Conservation (phyloP, 116 monocot species). For the Dioscorea cayenensis region DNA sequence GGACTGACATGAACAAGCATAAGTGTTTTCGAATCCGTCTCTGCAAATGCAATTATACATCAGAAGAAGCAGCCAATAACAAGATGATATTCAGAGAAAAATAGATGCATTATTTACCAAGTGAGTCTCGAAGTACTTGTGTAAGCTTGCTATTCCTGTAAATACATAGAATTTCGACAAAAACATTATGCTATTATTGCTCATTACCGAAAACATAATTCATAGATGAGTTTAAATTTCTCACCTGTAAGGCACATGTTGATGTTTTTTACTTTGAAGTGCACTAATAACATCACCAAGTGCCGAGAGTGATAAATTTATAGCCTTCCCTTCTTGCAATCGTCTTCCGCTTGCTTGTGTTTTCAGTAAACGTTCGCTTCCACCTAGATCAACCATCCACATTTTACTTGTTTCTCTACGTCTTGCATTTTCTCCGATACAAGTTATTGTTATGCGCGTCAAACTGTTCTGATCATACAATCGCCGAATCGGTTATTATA, state of each 20-base stretch:
- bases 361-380: conserved; percentile 64
- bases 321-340: conserved; percentile 71
- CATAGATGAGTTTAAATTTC: no score
- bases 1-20: conserved; percentile 80
- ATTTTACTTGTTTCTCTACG: conserved; percentile 53
- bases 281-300: conserved; percentile 76
- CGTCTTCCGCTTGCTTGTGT: conserved; percentile 60
- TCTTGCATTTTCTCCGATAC: conserved; percentile 24
- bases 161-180: background rate
- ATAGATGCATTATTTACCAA: conserved; percentile 28
- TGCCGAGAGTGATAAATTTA: conserved; percentile 72
- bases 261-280: conserved; percentile 41
- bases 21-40: conserved; percentile 61
- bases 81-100: background rate
- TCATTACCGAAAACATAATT: background rate
- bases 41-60: conserved; percentile 10
- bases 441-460: conserved; percentile 52
- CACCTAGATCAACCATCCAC: conserved; percentile 72
- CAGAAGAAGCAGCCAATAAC: background rate
- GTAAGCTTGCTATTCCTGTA: conserved; percentile 85
- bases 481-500: background rate
- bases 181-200: background rate
- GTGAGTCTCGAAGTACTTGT: conserved; percentile 66
- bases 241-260: conserved; percentile 67
- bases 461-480: conserved; percentile 32